These are phyloP conservation scores for Nevesoporus exiguus DNA, from an alignment of 768 basidiomycete species.

Conservation along the genomic window DNA sequence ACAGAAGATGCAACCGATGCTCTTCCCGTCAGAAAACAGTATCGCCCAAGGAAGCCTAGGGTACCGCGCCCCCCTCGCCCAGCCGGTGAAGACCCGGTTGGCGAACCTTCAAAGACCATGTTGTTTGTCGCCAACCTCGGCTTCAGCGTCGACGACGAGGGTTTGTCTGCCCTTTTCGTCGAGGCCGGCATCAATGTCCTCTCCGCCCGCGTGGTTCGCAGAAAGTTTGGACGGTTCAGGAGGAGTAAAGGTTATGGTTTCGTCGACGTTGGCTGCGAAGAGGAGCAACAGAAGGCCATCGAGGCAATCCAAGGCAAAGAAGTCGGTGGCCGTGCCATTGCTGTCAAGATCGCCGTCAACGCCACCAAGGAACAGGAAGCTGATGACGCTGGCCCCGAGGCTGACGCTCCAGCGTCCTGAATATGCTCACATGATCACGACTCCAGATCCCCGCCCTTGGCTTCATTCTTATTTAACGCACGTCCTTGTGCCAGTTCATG, in stretches of 20 bases:
- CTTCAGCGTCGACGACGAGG: slow-evolving; percentile 86
- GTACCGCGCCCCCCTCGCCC: slow-evolving; percentile 60
- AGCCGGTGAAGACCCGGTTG: slow-evolving; percentile 77
- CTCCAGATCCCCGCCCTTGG: slow-evolving; percentile 24
- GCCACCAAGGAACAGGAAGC: slow-evolving; percentile 58
- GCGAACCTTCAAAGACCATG: slow-evolving; percentile 85
- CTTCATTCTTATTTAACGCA: slow-evolving; percentile 29
- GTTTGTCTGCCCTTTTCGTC: slow-evolving; percentile 77
- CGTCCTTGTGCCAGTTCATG: slow-evolving; percentile 22
- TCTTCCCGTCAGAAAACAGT: slow-evolving; percentile 38
- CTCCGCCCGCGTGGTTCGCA: slow-evolving; percentile 86
- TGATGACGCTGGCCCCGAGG: slow-evolving; percentile 35
- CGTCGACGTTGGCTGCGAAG: slow-evolving; percentile 88
- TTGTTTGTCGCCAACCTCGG: slow-evolving; percentile 98
- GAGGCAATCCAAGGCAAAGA: slow-evolving; percentile 84
- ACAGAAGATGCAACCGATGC: slow-evolving; percentile 39
- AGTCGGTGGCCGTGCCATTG: slow-evolving; percentile 78
- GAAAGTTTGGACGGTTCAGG: slow-evolving; percentile 77
- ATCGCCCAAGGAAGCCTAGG: slow-evolving; percentile 55
- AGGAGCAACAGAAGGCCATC: slow-evolving; percentile 90
- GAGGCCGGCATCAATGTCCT: slow-evolving; percentile 79
- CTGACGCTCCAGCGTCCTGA: slow-evolving; percentile 29
- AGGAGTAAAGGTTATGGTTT: slow-evolving; percentile 98
- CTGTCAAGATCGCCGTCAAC: slow-evolving; percentile 96
- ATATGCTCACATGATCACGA: slow-evolving; percentile 12